phyloP scores from a whole-genome alignment of 805 yeast species.

The Lipomyces starkeyi region DNA sequence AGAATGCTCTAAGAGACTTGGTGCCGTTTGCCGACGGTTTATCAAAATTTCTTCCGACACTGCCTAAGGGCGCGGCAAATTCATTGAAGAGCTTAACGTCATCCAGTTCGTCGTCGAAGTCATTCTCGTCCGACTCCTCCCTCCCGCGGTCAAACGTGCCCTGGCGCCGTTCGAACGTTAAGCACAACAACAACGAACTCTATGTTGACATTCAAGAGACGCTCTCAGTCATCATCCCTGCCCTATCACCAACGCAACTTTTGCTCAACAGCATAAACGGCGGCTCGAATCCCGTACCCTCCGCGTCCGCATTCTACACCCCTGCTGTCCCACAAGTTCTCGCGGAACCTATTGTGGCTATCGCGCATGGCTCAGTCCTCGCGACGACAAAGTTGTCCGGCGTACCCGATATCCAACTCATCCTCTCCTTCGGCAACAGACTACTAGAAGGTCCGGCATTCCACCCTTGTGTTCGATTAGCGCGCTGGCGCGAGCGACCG shows the following conservation, averaged over 20 bases:
- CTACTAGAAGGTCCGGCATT: slow-evolving; percentile 56
- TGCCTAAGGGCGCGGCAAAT: slow-evolving; percentile 41
- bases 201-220: slow-evolving; percentile 81
- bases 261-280: slow-evolving; percentile 23
- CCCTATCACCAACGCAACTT: slow-evolving; percentile 30
- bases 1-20: slow-evolving; percentile 68
- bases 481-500: slow-evolving; percentile 56
- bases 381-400: slow-evolving; percentile 78
- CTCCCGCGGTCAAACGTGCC: slow-evolving; percentile 54
- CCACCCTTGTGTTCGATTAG: slow-evolving; percentile 70
- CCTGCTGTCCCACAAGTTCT: slow-evolving; percentile 30
- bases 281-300: slow-evolving; percentile 9
- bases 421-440: slow-evolving; percentile 47
- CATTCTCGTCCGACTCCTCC: slow-evolving; percentile 23
- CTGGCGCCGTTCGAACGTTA: slow-evolving; percentile 80
- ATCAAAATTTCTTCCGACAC: slow-evolving; percentile 56
- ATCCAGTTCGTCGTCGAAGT: slow-evolving; percentile 12
- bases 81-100: slow-evolving; percentile 37
- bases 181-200: slow-evolving; percentile 79
- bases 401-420: slow-evolving; percentile 69
- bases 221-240: slow-evolving; percentile 36
- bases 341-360: slow-evolving; percentile 41
- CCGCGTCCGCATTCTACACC: slow-evolving; percentile 43
- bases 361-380: slow-evolving; percentile 65
- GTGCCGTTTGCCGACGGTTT: slow-evolving; percentile 69